Conservation (phyloP, 2,329 filamentous ascomycete species). For the Epichloe hybrida region DNA sequence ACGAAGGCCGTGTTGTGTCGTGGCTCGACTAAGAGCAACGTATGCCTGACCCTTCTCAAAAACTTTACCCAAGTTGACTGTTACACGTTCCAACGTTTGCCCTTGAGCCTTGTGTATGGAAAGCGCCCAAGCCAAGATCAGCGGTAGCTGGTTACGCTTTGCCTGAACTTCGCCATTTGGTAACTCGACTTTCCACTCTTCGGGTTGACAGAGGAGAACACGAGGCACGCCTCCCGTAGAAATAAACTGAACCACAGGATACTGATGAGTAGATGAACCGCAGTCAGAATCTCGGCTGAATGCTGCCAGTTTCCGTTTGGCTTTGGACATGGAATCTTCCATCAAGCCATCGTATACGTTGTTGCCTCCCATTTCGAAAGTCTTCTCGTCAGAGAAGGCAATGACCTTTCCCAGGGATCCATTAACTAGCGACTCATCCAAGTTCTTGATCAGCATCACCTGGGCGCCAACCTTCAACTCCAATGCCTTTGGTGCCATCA, state of each 20-base stretch:
- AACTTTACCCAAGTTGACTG: slow-evolving; percentile 80
- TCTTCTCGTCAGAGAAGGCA: slow-evolving; percentile 26
- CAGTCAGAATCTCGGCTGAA: slow-evolving; percentile 30
- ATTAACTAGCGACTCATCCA: slow-evolving; percentile 88
- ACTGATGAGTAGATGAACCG: slow-evolving; percentile 42
- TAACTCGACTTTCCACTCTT: slow-evolving; percentile 94
- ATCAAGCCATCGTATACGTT: slow-evolving; percentile 30
- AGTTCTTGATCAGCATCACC: slow-evolving; percentile 99
- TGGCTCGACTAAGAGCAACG: slow-evolving; percentile 87
- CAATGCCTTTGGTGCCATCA: slow-evolving; percentile 79
- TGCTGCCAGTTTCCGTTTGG: slow-evolving; percentile 43
- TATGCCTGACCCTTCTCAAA: slow-evolving; percentile 98
- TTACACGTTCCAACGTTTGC: slow-evolving; percentile 84
- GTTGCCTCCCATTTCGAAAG: slow-evolving; percentile 25
- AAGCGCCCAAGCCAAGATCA: slow-evolving; percentile 92
- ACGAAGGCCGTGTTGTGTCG: slow-evolving; percentile 72
- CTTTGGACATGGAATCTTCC: slow-evolving; percentile 30
- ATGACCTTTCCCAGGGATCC: slow-evolving; percentile 79
- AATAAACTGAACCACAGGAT: slow-evolving; percentile 74
- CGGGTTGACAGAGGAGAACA: slow-evolving; percentile 63
- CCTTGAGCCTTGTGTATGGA: slow-evolving; percentile 98
- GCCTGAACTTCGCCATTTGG: slow-evolving; percentile 90
- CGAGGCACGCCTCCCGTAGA: slow-evolving; percentile 55
- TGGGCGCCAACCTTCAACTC: slow-evolving; percentile 84
- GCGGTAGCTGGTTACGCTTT: slow-evolving; percentile 65